Evolutionary conservation across 2,329 filamentous ascomycete genomes (phyloP).

Genomic region (Botrytis cinerea): DNA sequence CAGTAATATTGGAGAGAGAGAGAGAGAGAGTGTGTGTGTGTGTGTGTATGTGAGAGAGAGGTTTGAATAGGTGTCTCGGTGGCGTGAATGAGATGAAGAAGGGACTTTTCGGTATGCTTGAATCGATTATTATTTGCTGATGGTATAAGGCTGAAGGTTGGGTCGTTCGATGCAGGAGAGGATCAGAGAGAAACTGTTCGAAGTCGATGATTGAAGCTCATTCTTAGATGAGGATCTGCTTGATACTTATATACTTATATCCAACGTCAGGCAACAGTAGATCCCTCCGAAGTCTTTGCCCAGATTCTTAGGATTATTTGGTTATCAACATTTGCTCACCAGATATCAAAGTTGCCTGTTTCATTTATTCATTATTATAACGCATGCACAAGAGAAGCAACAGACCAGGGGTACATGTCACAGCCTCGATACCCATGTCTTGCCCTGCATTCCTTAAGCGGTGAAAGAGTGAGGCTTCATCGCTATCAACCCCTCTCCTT

Average conservation of each 20-base stretch:
- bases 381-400: neutral
- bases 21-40: neutral
- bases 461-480: conserved; percentile 24
- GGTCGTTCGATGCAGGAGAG: neutral
- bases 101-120: neutral
- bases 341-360: conserved; percentile 10
- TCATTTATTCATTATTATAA: conserved; percentile 9
- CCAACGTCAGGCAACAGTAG: conserved; percentile 12
- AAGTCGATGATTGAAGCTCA: neutral
- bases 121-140: neutral
- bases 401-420: conserved; percentile 14
- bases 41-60: neutral
- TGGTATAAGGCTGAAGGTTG: conserved; percentile 2
- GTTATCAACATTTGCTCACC: neutral
- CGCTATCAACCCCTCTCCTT: conserved; percentile 8
- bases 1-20: too few species aligned
- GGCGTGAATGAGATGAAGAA: neutral
- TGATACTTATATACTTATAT: conserved; percentile 20
- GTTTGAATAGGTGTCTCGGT: neutral
- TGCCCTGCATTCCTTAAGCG: conserved; percentile 24
- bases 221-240: neutral
- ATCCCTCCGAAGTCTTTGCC: neutral
- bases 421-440: conserved; percentile 18
- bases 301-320: neutral
- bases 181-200: neutral